A percentile compares a stretch with the other conserved stretches of the same genome.
These are phyloP conservation scores for Fusarium sp. DNA, from an alignment of 2,329 filamentous ascomycete species.

Conservation along the genomic window DNA sequence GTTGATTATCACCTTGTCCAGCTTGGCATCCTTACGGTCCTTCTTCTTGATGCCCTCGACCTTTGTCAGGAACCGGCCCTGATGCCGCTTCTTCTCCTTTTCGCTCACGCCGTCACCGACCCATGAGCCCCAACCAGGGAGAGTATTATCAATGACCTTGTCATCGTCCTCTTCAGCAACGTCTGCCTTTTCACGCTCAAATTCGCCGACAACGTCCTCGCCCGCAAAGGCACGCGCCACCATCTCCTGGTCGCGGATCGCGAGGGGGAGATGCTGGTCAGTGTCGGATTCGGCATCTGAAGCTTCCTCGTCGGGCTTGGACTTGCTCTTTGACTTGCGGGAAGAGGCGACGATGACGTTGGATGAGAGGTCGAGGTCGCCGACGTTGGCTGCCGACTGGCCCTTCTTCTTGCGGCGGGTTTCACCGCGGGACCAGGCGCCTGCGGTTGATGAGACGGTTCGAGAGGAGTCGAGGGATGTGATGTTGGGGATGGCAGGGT, in stretches of 20 bases:
- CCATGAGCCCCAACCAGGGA: conserved; percentile 96
- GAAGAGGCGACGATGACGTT: conserved; percentile 49
- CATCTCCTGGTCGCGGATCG: conserved; percentile 73
- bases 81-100: conserved; percentile 73
- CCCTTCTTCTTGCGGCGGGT: conserved; percentile 55
- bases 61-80: conserved; percentile 72
- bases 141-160: conserved; percentile 82
- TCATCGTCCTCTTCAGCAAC: conserved; percentile 82
- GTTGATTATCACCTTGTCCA: conserved; percentile 89
- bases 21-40: conserved; percentile 83
- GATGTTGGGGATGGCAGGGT: conserved; percentile 36
- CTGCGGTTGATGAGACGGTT: conserved; percentile 46
- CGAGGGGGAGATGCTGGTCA: conserved; percentile 65
- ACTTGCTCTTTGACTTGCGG: conserved; percentile 47
- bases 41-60: conserved; percentile 79
- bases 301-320: conserved; percentile 47
- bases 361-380: conserved; percentile 56
- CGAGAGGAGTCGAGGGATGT: conserved; percentile 30
- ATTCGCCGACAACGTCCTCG: conserved; percentile 85
- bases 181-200: conserved; percentile 82
- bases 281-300: conserved; percentile 57
- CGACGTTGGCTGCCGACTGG: conserved; percentile 42
- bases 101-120: conserved; percentile 84
- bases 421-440: conserved; percentile 58
- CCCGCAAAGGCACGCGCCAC: conserved; percentile 89